Evolutionary conservation across 495 filamentous ascomycete genomes (phyloP).

Genomic region (Aspergillus incahuasiensis): DNA sequence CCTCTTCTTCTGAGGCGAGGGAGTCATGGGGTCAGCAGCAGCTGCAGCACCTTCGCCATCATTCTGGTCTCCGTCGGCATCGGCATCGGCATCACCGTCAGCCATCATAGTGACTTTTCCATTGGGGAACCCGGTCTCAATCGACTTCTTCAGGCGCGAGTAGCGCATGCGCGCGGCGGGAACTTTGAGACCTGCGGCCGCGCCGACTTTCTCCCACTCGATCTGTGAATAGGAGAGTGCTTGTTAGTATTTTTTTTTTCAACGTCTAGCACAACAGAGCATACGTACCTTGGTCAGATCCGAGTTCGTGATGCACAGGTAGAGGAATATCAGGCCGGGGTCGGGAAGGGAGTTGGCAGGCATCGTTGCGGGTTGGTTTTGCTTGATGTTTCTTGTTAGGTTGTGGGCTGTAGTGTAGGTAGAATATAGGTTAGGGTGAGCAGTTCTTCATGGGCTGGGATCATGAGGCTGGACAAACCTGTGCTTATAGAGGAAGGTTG

Average conservation of each 20-base stretch:
- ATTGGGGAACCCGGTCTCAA: constrained; percentile 20
- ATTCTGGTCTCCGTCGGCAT: background rate
- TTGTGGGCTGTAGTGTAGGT: background rate
- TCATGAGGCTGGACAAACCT: background rate
- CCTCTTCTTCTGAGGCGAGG: constrained; percentile 4
- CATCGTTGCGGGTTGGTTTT: constrained; percentile 2
- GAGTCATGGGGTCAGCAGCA: background rate
- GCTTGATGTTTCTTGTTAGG: background rate
- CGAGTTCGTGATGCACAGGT: constrained; percentile 32
- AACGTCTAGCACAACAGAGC: too few species aligned
- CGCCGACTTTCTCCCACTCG: constrained; percentile 31
- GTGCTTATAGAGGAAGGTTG: background rate
- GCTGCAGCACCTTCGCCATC: background rate
- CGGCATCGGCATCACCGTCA: background rate
- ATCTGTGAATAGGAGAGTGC: constrained; percentile 23
- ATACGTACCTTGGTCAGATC: constrained; percentile 27
- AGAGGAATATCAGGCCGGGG: constrained; percentile 34
- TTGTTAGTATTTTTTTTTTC: background rate
- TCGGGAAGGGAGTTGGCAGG: constrained; percentile 25
- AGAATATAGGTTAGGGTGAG: background rate
- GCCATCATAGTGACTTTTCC: background rate
- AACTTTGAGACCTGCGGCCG: constrained; percentile 25
- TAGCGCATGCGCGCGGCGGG: constrained; percentile 37
- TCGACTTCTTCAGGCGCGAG: constrained; percentile 27
- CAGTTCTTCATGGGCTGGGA: background rate